phyloP scores from a whole-genome alignment of 768 basidiomycete species.

The Suillus subalutaceus region DNA sequence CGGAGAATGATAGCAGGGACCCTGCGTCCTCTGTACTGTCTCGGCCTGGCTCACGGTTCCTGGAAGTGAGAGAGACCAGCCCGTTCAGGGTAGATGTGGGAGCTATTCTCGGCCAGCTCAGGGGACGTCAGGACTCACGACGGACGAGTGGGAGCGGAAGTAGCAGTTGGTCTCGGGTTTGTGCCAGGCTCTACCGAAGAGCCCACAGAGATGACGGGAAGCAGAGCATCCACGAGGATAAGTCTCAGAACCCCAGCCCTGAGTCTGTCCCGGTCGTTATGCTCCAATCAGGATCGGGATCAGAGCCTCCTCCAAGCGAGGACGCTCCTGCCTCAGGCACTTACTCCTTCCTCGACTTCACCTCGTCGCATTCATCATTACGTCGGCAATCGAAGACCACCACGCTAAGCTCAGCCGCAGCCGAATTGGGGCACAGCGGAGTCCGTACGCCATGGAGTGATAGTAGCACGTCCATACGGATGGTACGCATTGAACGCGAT shows the following conservation, averaged over 20 bases:
- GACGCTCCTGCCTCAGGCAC: slow-evolving; percentile 31
- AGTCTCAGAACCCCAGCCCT: slow-evolving; percentile 24
- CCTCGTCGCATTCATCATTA: slow-evolving; percentile 30
- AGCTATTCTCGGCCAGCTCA: slow-evolving; percentile 26
- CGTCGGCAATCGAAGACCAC: slow-evolving; percentile 28
- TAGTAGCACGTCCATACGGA: slow-evolving; percentile 19
- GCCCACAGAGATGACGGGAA: slow-evolving; percentile 34
- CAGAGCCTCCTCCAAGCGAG: slow-evolving; percentile 22
- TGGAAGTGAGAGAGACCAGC: slow-evolving; percentile 44
- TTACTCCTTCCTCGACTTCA: slow-evolving; percentile 36
- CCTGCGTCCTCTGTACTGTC: background rate
- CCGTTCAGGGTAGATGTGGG: slow-evolving; percentile 50
- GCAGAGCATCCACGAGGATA: slow-evolving; percentile 20
- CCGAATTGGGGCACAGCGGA: slow-evolving; percentile 26
- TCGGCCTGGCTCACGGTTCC: slow-evolving; percentile 26
- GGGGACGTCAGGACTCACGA: slow-evolving; percentile 22
- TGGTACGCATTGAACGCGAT: slow-evolving; percentile 23
- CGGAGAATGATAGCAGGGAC: slow-evolving; percentile 12
- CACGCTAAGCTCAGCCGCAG: slow-evolving; percentile 30
- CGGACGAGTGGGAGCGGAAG: slow-evolving; percentile 26
- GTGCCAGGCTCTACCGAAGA: slow-evolving; percentile 31
- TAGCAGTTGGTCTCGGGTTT: slow-evolving; percentile 35
- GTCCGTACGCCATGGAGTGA: slow-evolving; percentile 19
- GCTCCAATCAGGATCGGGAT: slow-evolving; percentile 24
- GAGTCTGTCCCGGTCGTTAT: slow-evolving; percentile 35